These are phyloP conservation scores for Carex scoparia DNA, from an alignment of 176 grass and related monocot genomes.

Conservation along the genomic window DNA sequence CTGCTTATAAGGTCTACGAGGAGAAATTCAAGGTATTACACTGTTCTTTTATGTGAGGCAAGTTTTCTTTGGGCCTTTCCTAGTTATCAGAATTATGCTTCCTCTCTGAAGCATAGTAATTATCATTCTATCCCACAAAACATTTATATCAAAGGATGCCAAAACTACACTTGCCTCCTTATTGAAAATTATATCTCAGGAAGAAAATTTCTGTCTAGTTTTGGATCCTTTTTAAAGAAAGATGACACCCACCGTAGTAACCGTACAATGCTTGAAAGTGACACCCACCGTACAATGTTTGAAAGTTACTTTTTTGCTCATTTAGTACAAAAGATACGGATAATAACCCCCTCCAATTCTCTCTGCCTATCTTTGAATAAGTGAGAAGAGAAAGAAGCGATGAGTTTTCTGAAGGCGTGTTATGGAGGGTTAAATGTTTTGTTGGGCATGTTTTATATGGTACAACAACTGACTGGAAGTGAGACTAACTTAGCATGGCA, in stretches of 20 bases:
- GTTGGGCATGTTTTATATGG: not conserved
- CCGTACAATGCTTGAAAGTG: not conserved
- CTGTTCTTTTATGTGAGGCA: not conserved
- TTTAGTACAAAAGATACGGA: not conserved
- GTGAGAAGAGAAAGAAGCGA: not conserved
- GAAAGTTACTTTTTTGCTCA: not conserved
- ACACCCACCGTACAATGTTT: not conserved
- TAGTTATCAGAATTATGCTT: not conserved
- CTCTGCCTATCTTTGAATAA: not conserved
- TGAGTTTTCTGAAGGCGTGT: not conserved
- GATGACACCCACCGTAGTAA: not conserved
- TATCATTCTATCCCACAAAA: not conserved
- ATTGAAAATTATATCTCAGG: not conserved
- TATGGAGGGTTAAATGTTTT: not conserved
- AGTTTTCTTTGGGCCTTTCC: not conserved
- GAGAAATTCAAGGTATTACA: conserved; percentile 71
- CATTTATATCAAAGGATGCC: not conserved
- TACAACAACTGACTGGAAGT: not conserved
- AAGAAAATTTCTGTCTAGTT: not conserved
- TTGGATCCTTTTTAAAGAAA: not conserved
- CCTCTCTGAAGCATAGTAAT: not conserved
- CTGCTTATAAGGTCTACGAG: conserved; percentile 76
- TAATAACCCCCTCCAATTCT: not conserved
- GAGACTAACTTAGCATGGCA: not conserved
- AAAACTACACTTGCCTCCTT: not conserved